A percentile compares a stretch with the other conserved stretches of the same genome.
phyloP scores from a whole-genome alignment of 2,329 filamentous ascomycete genomes.

The Cordyceps militaris region DNA sequence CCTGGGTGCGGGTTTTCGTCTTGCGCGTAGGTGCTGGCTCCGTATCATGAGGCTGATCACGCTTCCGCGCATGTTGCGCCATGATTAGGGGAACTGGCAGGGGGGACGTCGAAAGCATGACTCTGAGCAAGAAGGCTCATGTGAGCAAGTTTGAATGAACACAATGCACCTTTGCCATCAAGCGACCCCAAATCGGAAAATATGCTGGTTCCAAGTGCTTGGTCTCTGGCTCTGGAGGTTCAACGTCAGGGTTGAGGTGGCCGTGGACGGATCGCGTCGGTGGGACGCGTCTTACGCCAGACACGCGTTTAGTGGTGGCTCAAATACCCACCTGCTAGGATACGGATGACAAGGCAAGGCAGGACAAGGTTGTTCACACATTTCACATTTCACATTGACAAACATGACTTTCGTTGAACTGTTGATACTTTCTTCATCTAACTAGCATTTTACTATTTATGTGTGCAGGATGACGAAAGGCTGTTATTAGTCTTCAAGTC shows the following conservation, averaged over 20 bases:
- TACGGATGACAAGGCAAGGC: neutral
- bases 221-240: neutral
- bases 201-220: neutral
- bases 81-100: conserved; percentile 49
- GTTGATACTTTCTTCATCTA: no score
- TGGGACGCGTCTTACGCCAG: conserved; percentile 20
- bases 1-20: conserved; percentile 27
- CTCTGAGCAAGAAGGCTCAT: conserved; percentile 14
- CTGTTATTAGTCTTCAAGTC: no score
- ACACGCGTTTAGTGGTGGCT: conserved; percentile 24
- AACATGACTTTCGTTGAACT: no score
- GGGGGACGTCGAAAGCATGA: conserved; percentile 54
- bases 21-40: conserved; percentile 24
- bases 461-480: no score
- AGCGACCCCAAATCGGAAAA: neutral
- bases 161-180: neutral
- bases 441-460: no score
- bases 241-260: neutral
- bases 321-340: conserved; percentile 1
- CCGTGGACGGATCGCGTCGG: conserved; percentile 5
- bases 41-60: conserved; percentile 27
- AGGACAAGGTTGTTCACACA: no score
- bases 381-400: no score
- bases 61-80: conserved; percentile 28
- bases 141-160: neutral